Conservation (phyloP, 2,329 filamentous ascomycete species). For the Raffaelea albimanens region DNA sequence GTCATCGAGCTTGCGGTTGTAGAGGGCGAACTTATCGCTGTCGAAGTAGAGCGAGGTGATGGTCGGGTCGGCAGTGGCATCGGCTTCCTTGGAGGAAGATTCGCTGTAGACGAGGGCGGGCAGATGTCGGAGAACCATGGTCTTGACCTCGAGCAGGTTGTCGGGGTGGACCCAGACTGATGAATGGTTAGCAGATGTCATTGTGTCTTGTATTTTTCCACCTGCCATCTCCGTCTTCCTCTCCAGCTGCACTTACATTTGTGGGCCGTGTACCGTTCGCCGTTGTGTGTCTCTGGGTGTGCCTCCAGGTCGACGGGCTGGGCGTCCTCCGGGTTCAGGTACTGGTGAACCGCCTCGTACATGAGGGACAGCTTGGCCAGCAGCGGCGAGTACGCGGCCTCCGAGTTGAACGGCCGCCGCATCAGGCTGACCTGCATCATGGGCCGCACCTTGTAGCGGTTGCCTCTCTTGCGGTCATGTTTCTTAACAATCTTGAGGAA, state of each 20-base stretch:
- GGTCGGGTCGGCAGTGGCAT: constrained; percentile 73
- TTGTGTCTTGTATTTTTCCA: too few relatives aligned
- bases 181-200: neutral
- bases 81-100: constrained; percentile 70
- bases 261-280: constrained; percentile 71
- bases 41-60: constrained; percentile 97
- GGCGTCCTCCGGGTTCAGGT: constrained; percentile 47
- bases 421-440: constrained; percentile 84
- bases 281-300: constrained; percentile 48
- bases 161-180: constrained; percentile 84
- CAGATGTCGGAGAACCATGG: constrained; percentile 80
- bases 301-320: constrained; percentile 38
- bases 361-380: constrained; percentile 87
- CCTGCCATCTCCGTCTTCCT: too few relatives aligned
- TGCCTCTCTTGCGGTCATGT: constrained; percentile 87
- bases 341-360: constrained; percentile 89
- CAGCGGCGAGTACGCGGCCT: constrained; percentile 77
- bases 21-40: constrained; percentile 74
- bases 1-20: constrained; percentile 73
- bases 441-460: constrained; percentile 78
- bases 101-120: constrained; percentile 91
- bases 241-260: constrained; percentile 54
- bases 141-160: constrained; percentile 95
- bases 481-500: constrained; percentile 99
- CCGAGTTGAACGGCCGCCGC: constrained; percentile 89